Conservation (phyloP, 345 rosid species). For the Euphorbia peplus region DNA sequence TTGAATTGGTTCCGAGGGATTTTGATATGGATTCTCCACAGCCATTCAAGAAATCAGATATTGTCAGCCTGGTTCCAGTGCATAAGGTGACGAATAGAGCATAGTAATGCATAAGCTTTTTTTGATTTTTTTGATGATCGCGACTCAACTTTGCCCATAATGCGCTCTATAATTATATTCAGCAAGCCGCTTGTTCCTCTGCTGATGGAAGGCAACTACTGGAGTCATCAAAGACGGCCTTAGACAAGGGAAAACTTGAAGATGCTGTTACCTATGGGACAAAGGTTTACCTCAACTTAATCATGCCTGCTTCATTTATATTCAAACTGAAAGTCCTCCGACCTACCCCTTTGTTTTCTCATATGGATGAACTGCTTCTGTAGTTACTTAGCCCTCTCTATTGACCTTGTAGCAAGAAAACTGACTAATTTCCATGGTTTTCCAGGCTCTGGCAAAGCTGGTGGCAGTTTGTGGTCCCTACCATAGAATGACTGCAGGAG, state of each 20-base stretch:
- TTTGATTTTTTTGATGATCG: constrained; percentile 14
- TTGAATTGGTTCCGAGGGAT: constrained; percentile 93
- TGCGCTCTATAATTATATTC: constrained; percentile 35
- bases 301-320: constrained; percentile 12
- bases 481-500: constrained; percentile 99
- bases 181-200: constrained; percentile 99
- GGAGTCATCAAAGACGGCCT: constrained; percentile 97
- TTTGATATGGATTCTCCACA: constrained; percentile 92
- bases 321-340: constrained; percentile 8
- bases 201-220: constrained; percentile 99
- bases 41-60: constrained; percentile 79
- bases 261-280: constrained; percentile 97
- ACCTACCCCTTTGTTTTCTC: neutral
- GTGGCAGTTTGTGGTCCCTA: constrained; percentile 98
- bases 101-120: neutral
- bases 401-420: constrained; percentile 5
- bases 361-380: constrained; percentile 5
- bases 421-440: constrained; percentile 21
- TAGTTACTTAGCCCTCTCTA: neutral
- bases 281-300: constrained; percentile 47
- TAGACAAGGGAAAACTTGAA: constrained; percentile 98
- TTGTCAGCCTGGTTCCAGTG: constrained; percentile 88
- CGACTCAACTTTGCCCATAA: constrained; percentile 7
- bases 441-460: constrained; percentile 93
- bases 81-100: constrained; percentile 61